A percentile compares a stretch with the other conserved stretches of the same genome.
These are phyloP conservation scores for Aristolochia californica DNA, from an alignment of 164 flowering plant genomes.

Conservation along the genomic window DNA sequence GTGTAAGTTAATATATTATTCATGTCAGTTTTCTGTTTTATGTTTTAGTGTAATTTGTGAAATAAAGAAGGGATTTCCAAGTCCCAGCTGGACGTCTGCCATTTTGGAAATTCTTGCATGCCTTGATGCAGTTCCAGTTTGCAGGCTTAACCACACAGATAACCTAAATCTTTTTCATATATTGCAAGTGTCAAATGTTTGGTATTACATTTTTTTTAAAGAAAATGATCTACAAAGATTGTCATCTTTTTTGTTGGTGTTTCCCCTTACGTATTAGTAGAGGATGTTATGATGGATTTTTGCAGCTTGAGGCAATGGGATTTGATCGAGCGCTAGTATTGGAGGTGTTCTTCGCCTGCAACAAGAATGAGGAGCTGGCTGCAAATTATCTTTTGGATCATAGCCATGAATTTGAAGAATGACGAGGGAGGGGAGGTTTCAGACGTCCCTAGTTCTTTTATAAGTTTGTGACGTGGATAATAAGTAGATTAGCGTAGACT, in stretches of 20 bases:
- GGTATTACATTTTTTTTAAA: no score
- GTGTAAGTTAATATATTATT: slow-evolving; percentile 38
- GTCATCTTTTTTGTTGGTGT: not conserved
- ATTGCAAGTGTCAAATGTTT: no score
- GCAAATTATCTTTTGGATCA: slow-evolving; percentile 63
- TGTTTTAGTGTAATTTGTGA: not conserved
- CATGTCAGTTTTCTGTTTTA: not conserved
- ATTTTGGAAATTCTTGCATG: not conserved
- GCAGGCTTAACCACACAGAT: not conserved
- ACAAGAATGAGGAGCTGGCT: slow-evolving; percentile 58
- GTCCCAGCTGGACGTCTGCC: not conserved
- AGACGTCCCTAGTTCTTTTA: not conserved
- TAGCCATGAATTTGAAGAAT: slow-evolving; percentile 44
- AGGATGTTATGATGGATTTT: slow-evolving; percentile 1
- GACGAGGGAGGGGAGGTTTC: slow-evolving; percentile 6
- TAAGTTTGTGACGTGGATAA: slow-evolving; percentile 1
- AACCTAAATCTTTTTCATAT: no score
- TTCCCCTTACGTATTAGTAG: not conserved
- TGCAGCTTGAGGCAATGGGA: slow-evolving; percentile 63
- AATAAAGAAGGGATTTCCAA: not conserved
- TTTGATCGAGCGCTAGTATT: slow-evolving; percentile 41
- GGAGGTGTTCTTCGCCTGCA: slow-evolving; percentile 58
- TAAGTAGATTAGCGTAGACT: not conserved
- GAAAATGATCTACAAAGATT: no score
- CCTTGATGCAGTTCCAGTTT: not conserved